These are phyloP conservation scores for Ustilago hordei DNA, from an alignment of 1,284 basidiomycete genomes.

Conservation along the genomic window DNA sequence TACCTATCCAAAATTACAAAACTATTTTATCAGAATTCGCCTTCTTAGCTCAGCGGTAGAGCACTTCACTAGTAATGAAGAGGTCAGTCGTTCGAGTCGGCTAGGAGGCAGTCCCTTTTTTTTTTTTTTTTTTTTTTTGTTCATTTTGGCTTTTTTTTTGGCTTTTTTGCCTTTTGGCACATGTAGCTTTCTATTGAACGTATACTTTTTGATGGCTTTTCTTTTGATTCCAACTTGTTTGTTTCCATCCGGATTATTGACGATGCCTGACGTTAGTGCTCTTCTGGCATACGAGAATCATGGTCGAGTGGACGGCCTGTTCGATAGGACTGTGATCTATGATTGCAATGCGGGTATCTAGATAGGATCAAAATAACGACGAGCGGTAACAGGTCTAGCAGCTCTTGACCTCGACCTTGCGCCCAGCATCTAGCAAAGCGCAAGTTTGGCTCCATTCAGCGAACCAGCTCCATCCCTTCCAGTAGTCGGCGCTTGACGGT, in stretches of 20 bases:
- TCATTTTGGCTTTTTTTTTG: too few relatives aligned
- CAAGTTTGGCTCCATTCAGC: slow-evolving; percentile 77
- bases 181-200: too few relatives aligned
- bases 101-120: slow-evolving; percentile 44
- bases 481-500: slow-evolving; percentile 61
- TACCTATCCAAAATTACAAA: rapidly evolving
- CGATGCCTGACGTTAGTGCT: background rate
- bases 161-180: background rate
- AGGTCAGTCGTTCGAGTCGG: slow-evolving; percentile 59
- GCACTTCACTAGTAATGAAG: slow-evolving; percentile 57
- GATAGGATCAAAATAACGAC: background rate
- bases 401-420: slow-evolving; percentile 72
- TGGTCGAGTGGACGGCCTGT: too few relatives aligned
- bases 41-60: slow-evolving; percentile 60
- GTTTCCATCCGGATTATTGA: too few relatives aligned
- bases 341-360: background rate
- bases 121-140: slow-evolving; percentile 1
- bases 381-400: slow-evolving; percentile 15
- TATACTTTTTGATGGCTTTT: too few relatives aligned
- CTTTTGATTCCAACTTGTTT: background rate
- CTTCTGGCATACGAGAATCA: background rate
- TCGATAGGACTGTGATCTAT: background rate
- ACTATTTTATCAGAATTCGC: background rate
- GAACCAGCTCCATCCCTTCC: slow-evolving; percentile 84
- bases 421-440: slow-evolving; percentile 75